Evolutionary conservation across 1,284 basidiomycete species (phyloP).

Genomic region (Moniliophthora roreri): DNA sequence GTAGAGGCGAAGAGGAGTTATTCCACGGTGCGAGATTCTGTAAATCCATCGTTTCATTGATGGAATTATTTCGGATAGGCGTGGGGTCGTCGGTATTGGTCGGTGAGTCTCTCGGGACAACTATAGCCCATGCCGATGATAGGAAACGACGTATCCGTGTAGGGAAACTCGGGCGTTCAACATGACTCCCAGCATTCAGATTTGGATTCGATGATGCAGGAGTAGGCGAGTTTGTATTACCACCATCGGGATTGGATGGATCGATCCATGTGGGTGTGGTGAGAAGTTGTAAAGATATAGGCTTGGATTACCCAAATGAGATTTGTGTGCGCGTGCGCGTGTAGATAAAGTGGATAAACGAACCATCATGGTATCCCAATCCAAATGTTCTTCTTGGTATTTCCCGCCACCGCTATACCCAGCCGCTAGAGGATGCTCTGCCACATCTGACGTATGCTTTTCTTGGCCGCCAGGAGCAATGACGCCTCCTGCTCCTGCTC

Average conservation of each 20-base stretch:
- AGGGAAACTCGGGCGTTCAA: neutral
- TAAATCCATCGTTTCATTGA: no score
- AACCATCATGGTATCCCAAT: neutral
- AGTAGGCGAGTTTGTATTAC: neutral
- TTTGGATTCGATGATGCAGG: neutral
- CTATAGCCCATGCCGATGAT: no score
- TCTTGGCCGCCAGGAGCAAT: no score
- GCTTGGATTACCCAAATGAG: neutral
- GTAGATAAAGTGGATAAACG: neutral
- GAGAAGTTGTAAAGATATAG: neutral
- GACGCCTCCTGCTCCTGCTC: conserved; percentile 17
- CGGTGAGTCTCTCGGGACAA: no score
- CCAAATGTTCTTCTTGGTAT: no score
- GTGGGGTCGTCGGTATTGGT: no score
- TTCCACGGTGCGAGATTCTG: neutral
- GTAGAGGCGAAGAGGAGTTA: neutral
- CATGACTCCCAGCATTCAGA: neutral
- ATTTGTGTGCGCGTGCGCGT: neutral
- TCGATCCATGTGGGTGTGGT: neutral
- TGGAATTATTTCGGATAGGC: no score
- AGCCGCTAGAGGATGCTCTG: no score
- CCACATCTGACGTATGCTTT: neutral
- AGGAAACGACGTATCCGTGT: no score
- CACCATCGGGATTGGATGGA: neutral
- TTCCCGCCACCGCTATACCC: no score